Evolutionary conservation across 345 rosid species (phyloP), one percentile per base, ranked within the genome.

Genomic region (Litchi chinensis): DNA sequence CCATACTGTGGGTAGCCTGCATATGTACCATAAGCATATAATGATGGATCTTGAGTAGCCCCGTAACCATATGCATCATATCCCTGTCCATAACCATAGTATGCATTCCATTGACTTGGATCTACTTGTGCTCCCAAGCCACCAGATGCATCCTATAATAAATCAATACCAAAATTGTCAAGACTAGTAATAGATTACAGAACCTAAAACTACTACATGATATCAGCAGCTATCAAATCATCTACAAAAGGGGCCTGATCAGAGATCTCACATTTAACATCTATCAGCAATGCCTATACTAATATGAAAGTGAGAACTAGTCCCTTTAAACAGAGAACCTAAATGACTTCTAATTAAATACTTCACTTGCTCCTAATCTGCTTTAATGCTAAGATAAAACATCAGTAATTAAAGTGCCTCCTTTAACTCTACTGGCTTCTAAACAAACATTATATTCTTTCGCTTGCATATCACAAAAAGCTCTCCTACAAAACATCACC

Each of bases 21-120:
- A 84, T 96, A 93, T 83, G 92, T 93, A 83, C 90, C 89, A 79
- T 96, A 96, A 15, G 93, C 93, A 82, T 92, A 93, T 75, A 92
- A 13, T n/a, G 98, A 95, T 64, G 96, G 99, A 81, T 93, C 99
- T 21, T 89, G 94, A 52, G 93, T n/a, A 75, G 93, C 82, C 57
- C 90, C 97, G 84, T 95, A 95, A 68, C 81, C 91, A 86, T 92
- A 93, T 5, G 95, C 90, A 81, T 95, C 98, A 68, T 95, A 95
- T 56, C 97, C 97, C 84, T 96, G 99, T 60, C 93, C 98, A 76
- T 96, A 96, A 84, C 95, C 95, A 76, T 96, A 96, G 73, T 96
- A 93, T 19, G 97, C 93, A 70, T 75, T 87, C 98, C 99, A 96
- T 46, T 91, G 99, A 87, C 63, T 92, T 5, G 89, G 93, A 88